Percentiles rank a stretch among this genome's conserved stretches.
These are phyloP conservation scores for Hypomontagnella monticulosa DNA, from an alignment of 495 filamentous ascomycete species.

Conservation along the genomic window DNA sequence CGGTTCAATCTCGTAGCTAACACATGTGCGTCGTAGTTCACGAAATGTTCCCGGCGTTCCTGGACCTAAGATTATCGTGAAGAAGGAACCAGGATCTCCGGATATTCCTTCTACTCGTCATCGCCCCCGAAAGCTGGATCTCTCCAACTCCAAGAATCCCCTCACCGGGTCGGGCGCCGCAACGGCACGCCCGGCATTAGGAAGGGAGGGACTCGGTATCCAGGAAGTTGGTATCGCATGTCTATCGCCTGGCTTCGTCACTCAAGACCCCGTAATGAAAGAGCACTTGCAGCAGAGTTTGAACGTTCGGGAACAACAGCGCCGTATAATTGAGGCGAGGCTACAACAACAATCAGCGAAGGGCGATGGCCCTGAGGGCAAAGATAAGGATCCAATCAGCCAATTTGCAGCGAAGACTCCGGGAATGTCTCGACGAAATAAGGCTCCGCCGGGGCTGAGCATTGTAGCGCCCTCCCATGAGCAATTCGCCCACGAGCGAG, in stretches of 20 bases:
- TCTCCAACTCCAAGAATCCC: slow-evolving; percentile 83
- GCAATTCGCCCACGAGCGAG: slow-evolving; percentile 93
- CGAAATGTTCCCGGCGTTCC: slow-evolving; percentile 59
- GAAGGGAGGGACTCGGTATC: slow-evolving; percentile 81
- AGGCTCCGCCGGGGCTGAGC: slow-evolving; percentile 86
- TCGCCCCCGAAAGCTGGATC: slow-evolving; percentile 87
- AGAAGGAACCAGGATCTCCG: slow-evolving; percentile 93
- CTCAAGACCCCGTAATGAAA: slow-evolving; percentile 94
- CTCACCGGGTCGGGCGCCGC: slow-evolving; percentile 64
- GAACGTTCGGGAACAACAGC: slow-evolving; percentile 91
- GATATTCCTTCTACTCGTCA: slow-evolving; percentile 78
- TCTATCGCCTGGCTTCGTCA: slow-evolving; percentile 93
- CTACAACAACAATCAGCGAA: slow-evolving; percentile 87
- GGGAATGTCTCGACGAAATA: slow-evolving; percentile 71
- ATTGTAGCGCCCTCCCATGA: slow-evolving; percentile 97
- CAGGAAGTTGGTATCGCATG: slow-evolving; percentile 95
- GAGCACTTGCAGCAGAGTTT: slow-evolving; percentile 94
- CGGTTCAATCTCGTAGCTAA: slow-evolving; percentile 34
- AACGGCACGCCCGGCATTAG: slow-evolving; percentile 76
- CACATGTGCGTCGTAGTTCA: slow-evolving; percentile 49
- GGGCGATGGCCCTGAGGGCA: slow-evolving; percentile 68
- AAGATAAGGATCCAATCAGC: slow-evolving; percentile 62
- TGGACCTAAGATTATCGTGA: slow-evolving; percentile 86
- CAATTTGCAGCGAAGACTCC: slow-evolving; percentile 72
- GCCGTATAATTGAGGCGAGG: slow-evolving; percentile 92